Conservation (phyloP, 2,329 filamentous ascomycete species). For the Fusarium avenaceum region DNA sequence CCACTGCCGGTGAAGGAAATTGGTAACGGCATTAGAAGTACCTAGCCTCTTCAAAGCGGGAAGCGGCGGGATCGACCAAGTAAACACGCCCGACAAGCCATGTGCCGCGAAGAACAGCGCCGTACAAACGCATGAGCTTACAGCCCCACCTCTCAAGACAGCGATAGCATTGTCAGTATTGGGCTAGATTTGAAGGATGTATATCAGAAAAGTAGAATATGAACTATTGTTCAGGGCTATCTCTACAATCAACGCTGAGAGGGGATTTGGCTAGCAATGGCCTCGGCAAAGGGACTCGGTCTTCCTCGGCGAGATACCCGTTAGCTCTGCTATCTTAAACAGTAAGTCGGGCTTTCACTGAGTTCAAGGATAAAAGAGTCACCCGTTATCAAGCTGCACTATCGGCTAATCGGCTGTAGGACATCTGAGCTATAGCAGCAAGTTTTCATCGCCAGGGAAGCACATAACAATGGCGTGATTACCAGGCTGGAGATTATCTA, state of each 20-base stretch:
- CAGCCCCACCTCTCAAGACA: constrained; percentile 23
- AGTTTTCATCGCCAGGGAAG: constrained; percentile 10
- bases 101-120: constrained; percentile 31
- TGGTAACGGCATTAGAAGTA: constrained; percentile 25
- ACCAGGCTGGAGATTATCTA: constrained; percentile 16
- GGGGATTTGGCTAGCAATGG: constrained; percentile 20
- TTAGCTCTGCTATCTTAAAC: fast-evolving
- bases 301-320: constrained; percentile 15
- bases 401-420: not conserved
- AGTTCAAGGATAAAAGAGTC: not conserved
- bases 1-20: constrained; percentile 33
- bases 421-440: constrained; percentile 3
- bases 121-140: constrained; percentile 33
- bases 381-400: not conserved
- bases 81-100: constrained; percentile 32
- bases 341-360: not conserved
- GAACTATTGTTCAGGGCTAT: constrained; percentile 21
- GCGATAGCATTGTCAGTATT: constrained; percentile 30
- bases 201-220: constrained; percentile 26
- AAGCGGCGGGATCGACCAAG: constrained; percentile 24
- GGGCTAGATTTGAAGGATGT: constrained; percentile 16
- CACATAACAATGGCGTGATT: constrained; percentile 8
- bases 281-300: constrained; percentile 16
- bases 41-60: constrained; percentile 18
- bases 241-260: constrained; percentile 8